These are phyloP conservation scores for Handroanthus guayacan DNA, from an alignment of 257 asterid species.

Conservation along the genomic window DNA sequence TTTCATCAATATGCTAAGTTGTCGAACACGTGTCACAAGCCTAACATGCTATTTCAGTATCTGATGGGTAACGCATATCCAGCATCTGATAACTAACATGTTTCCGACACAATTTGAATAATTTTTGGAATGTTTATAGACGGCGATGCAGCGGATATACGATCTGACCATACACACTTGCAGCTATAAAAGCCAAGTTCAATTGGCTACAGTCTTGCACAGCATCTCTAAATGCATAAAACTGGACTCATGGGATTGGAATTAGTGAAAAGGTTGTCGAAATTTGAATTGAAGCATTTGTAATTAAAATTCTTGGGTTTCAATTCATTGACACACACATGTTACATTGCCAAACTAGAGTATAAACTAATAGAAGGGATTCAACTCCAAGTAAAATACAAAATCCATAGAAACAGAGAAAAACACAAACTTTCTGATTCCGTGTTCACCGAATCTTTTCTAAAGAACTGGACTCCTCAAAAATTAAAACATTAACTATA, in stretches of 20 bases:
- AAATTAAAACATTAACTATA: background rate
- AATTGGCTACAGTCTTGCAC: conserved; percentile 1
- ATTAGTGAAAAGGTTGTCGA: background rate
- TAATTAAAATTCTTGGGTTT: conserved; percentile 12
- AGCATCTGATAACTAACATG: too few species aligned
- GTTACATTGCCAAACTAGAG: conserved; percentile 9
- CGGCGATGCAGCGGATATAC: background rate
- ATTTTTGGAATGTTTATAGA: too few species aligned
- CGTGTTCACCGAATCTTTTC: background rate
- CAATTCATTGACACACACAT: conserved; percentile 8
- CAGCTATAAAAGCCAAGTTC: conserved; percentile 28
- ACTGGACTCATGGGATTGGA: background rate
- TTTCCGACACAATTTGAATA: too few species aligned
- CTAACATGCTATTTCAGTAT: too few species aligned
- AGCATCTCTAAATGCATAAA: background rate
- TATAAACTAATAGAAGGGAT: conserved; percentile 6
- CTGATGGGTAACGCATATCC: too few species aligned
- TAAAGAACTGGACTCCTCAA: background rate
- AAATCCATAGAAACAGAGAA: background rate
- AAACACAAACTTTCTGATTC: background rate
- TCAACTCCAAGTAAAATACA: conserved; percentile 14
- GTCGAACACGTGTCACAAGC: too few species aligned
- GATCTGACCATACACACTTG: background rate
- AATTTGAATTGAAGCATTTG: background rate
- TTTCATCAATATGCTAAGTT: too few species aligned